These are phyloP conservation scores for Choricystis sp. DNA, from an alignment of 139 green algal genomes.

Conservation along the genomic window DNA sequence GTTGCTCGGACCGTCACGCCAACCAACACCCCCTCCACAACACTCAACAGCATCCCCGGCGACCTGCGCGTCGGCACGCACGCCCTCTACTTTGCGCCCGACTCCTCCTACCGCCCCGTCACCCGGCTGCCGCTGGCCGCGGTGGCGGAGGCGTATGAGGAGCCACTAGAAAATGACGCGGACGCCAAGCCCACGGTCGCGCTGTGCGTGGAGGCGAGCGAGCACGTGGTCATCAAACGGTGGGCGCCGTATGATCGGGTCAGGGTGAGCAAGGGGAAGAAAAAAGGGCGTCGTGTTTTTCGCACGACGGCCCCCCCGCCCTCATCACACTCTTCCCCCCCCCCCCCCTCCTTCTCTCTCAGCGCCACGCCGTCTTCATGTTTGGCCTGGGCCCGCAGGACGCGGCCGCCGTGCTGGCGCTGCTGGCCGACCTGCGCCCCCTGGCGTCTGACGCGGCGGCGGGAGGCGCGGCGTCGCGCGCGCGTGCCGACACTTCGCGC, in stretches of 20 bases:
- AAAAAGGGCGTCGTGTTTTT: no score
- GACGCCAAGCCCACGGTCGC: no score
- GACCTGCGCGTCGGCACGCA: background rate
- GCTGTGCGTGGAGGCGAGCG: constrained; percentile 10
- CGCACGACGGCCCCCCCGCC: no score
- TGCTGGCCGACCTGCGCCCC: constrained; percentile 20
- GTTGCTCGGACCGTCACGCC: background rate
- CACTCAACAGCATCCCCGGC: background rate
- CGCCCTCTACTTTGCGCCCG: background rate
- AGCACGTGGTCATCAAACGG: constrained; percentile 26
- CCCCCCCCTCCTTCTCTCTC: constrained; percentile 15
- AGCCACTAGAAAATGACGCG: no score
- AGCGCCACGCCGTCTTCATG: constrained; percentile 14
- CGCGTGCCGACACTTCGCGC: background rate
- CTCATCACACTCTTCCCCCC: no score
- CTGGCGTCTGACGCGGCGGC: background rate
- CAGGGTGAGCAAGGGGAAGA: no score
- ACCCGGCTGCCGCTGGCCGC: background rate
- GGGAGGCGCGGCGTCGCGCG: constrained; percentile 6
- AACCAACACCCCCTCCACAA: background rate
- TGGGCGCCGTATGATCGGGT: no score
- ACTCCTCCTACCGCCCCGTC: background rate
- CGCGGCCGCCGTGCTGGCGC: constrained; percentile 21
- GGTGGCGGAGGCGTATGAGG: background rate
- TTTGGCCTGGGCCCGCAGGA: constrained; percentile 33